phyloP scores from a whole-genome alignment of 2,329 filamentous ascomycete genomes.

The Colletotrichum sidae region DNA sequence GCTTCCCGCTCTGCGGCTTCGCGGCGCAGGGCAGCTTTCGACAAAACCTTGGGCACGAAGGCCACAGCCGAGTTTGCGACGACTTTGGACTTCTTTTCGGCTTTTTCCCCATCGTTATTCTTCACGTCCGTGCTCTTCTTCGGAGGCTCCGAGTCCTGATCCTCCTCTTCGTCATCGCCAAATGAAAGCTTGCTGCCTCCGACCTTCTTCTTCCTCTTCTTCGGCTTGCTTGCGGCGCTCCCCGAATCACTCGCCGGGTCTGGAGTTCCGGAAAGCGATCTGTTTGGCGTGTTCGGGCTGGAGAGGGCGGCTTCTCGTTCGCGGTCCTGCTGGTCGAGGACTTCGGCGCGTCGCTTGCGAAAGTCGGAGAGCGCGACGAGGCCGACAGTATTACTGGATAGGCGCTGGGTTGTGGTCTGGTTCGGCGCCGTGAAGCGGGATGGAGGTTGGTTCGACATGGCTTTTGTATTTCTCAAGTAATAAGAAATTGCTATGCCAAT shows the following conservation, averaged over 20 bases:
- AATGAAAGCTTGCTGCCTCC: slow-evolving; percentile 70
- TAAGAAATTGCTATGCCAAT: too few species aligned
- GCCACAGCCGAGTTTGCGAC: slow-evolving; percentile 71
- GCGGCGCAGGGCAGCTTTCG: slow-evolving; percentile 80
- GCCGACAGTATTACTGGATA: slow-evolving; percentile 89
- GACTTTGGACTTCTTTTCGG: slow-evolving; percentile 60
- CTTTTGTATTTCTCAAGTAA: too few species aligned
- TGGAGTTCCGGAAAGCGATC: slow-evolving; percentile 61
- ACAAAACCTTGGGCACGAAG: slow-evolving; percentile 74
- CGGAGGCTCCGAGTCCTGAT: slow-evolving; percentile 41
- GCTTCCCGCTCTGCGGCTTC: slow-evolving; percentile 85
- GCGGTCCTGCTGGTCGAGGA: slow-evolving; percentile 89
- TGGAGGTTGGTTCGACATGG: slow-evolving; percentile 55
- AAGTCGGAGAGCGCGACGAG: slow-evolving; percentile 94
- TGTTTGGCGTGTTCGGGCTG: slow-evolving; percentile 60
- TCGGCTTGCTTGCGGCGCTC: slow-evolving; percentile 46
- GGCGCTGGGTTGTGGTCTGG: slow-evolving; percentile 80
- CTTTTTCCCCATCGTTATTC: slow-evolving; percentile 38
- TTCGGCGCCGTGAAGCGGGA: slow-evolving; percentile 81
- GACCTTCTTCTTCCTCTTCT: slow-evolving; percentile 57
- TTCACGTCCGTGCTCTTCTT: slow-evolving; percentile 37
- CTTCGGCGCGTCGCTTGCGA: slow-evolving; percentile 93
- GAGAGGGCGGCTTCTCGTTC: slow-evolving; percentile 74
- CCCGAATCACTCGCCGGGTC: slow-evolving; percentile 51
- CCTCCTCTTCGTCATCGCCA: slow-evolving; percentile 66